Base-by-base conservation (phyloP, 2,329 filamentous ascomycete genomes). In the Epichloe glyceriae region DNA sequence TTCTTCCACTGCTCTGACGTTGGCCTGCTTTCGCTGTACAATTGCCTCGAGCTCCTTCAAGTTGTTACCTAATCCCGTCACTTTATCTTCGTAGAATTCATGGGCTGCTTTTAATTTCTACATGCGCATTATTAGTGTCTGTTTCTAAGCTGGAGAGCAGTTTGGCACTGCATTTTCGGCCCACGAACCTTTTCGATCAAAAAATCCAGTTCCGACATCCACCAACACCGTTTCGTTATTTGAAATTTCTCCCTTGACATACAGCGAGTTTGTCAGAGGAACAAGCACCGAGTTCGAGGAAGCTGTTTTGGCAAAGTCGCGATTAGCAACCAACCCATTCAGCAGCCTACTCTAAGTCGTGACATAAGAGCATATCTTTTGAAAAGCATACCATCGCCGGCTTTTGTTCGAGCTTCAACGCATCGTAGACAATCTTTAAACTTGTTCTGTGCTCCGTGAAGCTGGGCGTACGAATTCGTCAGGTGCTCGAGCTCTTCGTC, bases 401-500 rank as follows among this genome's bases (percentile, higher is more conserved):
- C 59, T 33, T 55, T 50, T n/a, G 58, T 60, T 51, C 70, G 59
- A 51, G 67, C 65, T 60, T 77, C 71, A 20, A 98, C 86, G 49
- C 86, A 88, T 47, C 79, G 78, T 37, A 95, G 77, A 62, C 93
- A 98, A 63, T 97, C 91, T 51, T 80, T 79, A 73, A 98, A 98
- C 67, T 94, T 95, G 50, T 81, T 78, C 67, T 97, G 93, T 2
- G 93, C 93, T 49, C 84, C 83, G 56, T 90, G 87, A 2, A 98
- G 81, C 66, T 95, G 93, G 47, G 85, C 78, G 72, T 95, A 95
- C 10, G 93, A 97, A 52, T 75, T 79, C 2, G 88, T 94, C 58
- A 98, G 80, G 72, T 97, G 91, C 66, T 95, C 88, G 57, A 98
- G 84, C 70, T 98, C 93, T 62, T 93, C 85, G 67, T 95, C 91